Conservation (phyloP, 495 filamentous ascomycete species). For the Apiosordaria backusii region DNA sequence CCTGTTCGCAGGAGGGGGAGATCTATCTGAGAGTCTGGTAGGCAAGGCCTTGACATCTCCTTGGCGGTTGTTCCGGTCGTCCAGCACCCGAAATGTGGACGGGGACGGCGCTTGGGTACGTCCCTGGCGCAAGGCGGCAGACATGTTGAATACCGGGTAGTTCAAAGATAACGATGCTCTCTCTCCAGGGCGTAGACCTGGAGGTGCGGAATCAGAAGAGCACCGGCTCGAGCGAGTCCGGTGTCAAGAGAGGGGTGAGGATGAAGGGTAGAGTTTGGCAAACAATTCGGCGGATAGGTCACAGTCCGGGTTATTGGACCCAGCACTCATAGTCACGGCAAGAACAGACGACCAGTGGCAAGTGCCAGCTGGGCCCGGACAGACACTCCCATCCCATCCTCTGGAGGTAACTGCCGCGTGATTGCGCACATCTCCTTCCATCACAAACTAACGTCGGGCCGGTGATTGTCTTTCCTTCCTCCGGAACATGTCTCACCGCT, state of each 20-base stretch:
- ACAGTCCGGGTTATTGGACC: too few species aligned
- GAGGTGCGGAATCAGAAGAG: background rate
- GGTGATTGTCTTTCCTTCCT: background rate
- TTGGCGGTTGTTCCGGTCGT: background rate
- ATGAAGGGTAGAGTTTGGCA: background rate
- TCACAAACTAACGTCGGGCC: background rate
- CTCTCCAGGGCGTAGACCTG: background rate
- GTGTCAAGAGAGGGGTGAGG: background rate
- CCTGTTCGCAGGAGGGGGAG: background rate
- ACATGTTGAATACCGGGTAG: background rate
- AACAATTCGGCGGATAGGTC: background rate
- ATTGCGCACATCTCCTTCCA: background rate
- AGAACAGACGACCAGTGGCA: background rate
- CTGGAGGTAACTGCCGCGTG: background rate
- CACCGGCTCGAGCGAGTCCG: background rate
- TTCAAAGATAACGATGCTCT: background rate
- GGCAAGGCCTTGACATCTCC: background rate
- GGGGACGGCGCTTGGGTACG: background rate
- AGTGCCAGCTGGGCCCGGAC: background rate
- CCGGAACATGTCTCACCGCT: background rate
- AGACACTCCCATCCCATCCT: background rate
- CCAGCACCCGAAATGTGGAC: background rate
- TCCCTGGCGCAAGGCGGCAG: background rate
- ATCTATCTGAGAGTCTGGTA: background rate
- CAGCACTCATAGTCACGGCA: background rate